A percentile compares a stretch with the other conserved stretches of the same genome.
Evolutionary conservation across 768 basidiomycete genomes (phyloP).

Genomic region (Mycena olivaceomarginata): DNA sequence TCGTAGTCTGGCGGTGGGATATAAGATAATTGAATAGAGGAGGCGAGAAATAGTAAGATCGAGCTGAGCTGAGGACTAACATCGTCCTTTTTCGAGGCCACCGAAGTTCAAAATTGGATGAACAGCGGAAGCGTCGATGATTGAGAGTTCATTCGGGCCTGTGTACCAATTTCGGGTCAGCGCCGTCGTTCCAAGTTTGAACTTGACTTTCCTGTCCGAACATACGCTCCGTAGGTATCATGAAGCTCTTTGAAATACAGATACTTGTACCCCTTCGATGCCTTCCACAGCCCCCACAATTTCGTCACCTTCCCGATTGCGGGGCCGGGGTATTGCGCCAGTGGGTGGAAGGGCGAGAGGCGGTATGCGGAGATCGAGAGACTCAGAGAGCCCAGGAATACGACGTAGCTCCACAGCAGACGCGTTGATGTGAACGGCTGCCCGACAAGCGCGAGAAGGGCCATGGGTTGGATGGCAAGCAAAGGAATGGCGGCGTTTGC

Average conservation of each 20-base stretch:
- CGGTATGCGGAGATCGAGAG: conserved; percentile 63
- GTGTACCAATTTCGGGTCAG: background rate
- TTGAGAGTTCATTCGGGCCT: conserved; percentile 42
- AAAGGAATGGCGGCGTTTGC: conserved; percentile 23
- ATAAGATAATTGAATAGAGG: background rate
- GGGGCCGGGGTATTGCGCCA: conserved; percentile 71
- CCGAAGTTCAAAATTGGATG: conserved; percentile 25
- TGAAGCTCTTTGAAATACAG: conserved; percentile 68
- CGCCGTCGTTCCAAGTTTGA: background rate
- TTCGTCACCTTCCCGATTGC: conserved; percentile 62
- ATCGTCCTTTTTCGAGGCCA: conserved; percentile 39
- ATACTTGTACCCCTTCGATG: conserved; percentile 64
- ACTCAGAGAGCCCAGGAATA: conserved; percentile 54
- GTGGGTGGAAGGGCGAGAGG: conserved; percentile 72
- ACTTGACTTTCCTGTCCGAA: conserved; percentile 68
- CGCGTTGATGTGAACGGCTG: background rate
- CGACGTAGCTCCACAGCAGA: conserved; percentile 11
- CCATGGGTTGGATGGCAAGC: conserved; percentile 10
- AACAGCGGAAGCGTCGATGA: conserved; percentile 34
- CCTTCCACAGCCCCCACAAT: conserved; percentile 58
- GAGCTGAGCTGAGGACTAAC: conserved; percentile 7
- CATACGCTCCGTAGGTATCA: conserved; percentile 71
- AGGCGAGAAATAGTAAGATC: too few species aligned
- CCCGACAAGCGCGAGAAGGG: conserved; percentile 3
- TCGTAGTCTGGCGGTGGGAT: conserved; percentile 22